These are phyloP conservation scores for Aspergillus bombycis DNA, from an alignment of 2,329 filamentous ascomycete genomes.

Conservation along the genomic window DNA sequence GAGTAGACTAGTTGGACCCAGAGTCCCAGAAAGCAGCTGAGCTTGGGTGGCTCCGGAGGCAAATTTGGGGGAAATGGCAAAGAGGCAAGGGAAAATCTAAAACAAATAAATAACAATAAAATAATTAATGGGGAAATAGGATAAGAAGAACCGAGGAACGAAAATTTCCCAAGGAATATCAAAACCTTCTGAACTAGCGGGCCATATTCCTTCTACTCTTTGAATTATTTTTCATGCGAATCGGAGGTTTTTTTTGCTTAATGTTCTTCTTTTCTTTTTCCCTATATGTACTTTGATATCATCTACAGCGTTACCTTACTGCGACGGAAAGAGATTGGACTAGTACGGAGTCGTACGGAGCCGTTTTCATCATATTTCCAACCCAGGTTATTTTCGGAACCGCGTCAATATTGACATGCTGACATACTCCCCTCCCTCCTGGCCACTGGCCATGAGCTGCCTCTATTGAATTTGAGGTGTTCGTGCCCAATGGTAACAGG, in stretches of 20 bases:
- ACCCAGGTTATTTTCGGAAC: background rate
- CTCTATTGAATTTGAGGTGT: constrained; percentile 10
- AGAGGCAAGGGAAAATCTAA: constrained; percentile 5
- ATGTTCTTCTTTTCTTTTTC: constrained; percentile 6
- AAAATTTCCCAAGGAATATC: background rate
- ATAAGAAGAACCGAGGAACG: background rate
- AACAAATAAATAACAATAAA: background rate
- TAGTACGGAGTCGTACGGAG: constrained; percentile 2
- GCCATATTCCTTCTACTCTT: background rate
- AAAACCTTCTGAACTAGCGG: background rate
- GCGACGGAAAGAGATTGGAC: constrained; percentile 2
- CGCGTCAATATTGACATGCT: background rate
- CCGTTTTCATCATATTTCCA: background rate
- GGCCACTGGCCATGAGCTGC: constrained; percentile 1
- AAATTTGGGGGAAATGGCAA: constrained; percentile 10
- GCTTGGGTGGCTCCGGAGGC: constrained; percentile 19
- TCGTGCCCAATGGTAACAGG: constrained; percentile 19
- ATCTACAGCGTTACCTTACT: background rate
- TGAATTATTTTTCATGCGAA: background rate
- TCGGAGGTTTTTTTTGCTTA: constrained; percentile 2
- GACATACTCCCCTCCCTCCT: background rate
- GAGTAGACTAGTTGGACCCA: constrained; percentile 16
- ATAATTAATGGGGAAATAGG: background rate
- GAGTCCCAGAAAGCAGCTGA: constrained; percentile 15
- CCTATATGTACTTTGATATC: constrained; percentile 4